These are phyloP conservation scores for Mycena crocata DNA, from an alignment of 768 basidiomycete species.

Conservation along the genomic window DNA sequence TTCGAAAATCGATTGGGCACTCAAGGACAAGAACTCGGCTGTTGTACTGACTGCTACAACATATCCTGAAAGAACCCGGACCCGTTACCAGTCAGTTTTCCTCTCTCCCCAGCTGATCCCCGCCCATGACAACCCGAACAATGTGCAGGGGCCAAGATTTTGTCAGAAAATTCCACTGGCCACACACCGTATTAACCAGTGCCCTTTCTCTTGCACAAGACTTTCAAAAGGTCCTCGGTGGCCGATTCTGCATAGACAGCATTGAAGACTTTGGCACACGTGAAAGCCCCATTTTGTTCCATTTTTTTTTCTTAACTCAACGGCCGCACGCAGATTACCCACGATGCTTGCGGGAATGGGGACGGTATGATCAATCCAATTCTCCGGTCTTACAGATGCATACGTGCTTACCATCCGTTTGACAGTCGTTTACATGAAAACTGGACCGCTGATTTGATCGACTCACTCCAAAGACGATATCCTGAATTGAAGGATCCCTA, in stretches of 20 bases:
- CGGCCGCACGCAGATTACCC: constrained; percentile 61
- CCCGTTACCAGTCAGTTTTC: constrained; percentile 55
- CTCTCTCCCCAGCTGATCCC: not conserved
- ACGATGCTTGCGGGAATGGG: constrained; percentile 74
- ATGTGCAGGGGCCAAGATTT: constrained; percentile 58
- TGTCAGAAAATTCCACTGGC: constrained; percentile 67
- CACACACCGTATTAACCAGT: constrained; percentile 67
- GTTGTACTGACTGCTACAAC: constrained; percentile 58
- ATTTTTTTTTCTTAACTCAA: constrained; percentile 7
- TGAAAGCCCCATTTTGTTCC: constrained; percentile 36
- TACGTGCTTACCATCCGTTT: too few species aligned
- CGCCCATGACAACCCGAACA: not conserved
- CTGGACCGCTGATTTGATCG: constrained; percentile 31
- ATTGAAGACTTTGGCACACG: constrained; percentile 69
- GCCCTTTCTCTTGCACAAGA: constrained; percentile 63
- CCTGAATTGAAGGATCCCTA: constrained; percentile 36
- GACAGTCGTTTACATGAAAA: constrained; percentile 42
- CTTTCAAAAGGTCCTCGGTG: constrained; percentile 59
- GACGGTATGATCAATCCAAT: constrained; percentile 46
- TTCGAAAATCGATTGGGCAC: constrained; percentile 55
- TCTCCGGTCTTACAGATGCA: not conserved
- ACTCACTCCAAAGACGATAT: constrained; percentile 30
- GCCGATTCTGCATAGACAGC: constrained; percentile 66
- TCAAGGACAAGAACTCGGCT: constrained; percentile 53
- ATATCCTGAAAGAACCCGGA: constrained; percentile 57